phyloP scores from a whole-genome alignment of 768 basidiomycete species.

The Boletus tomentosulus region DNA sequence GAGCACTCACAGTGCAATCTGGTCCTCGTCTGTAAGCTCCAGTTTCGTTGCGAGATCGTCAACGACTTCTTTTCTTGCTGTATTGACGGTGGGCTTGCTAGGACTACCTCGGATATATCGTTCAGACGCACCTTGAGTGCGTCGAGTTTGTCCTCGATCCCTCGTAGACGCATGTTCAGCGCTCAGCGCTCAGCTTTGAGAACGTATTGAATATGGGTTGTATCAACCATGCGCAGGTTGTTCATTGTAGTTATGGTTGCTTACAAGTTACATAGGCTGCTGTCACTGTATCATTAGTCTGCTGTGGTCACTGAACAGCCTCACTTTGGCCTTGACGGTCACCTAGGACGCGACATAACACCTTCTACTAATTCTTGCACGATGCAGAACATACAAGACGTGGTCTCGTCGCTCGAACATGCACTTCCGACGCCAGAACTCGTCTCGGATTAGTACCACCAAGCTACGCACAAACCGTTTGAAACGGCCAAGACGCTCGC shows the following conservation, averaged over 20 bases:
- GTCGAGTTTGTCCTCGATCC: constrained; percentile 68
- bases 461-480: constrained; percentile 16
- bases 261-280: no score
- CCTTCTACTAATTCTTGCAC: no score
- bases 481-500: constrained; percentile 33
- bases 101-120: background rate
- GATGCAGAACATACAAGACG: constrained; percentile 6
- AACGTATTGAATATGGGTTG: constrained; percentile 61
- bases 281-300: no score
- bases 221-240: constrained; percentile 55
- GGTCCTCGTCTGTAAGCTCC: constrained; percentile 84
- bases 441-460: constrained; percentile 13
- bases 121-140: constrained; percentile 58
- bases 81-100: background rate
- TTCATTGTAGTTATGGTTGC: constrained; percentile 23
- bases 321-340: no score
- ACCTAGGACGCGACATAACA: no score
- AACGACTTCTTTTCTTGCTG: constrained; percentile 94
- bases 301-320: no score
- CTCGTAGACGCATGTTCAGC: constrained; percentile 69
- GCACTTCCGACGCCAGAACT: background rate
- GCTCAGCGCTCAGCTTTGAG: constrained; percentile 89
- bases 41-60: constrained; percentile 86
- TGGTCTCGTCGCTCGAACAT: constrained; percentile 10
- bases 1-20: constrained; percentile 62